These are phyloP conservation scores for Dianthus caryophyllus DNA, from an alignment of 148 eudicot genomes.

Conservation along the genomic window DNA sequence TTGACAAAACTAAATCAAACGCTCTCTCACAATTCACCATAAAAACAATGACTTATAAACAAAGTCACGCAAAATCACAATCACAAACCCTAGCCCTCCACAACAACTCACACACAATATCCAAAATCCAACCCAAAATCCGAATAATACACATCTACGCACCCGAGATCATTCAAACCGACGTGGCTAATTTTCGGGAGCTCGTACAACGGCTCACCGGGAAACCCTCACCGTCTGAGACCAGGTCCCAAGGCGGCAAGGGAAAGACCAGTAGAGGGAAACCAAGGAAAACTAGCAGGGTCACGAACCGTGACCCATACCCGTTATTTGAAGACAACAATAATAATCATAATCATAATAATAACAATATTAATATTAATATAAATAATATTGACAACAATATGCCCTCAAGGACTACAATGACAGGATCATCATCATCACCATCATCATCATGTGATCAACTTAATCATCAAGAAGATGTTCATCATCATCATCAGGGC, in stretches of 20 bases:
- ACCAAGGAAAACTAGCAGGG: constrained; percentile 16
- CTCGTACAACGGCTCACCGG: constrained; percentile 76
- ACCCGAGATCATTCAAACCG: constrained; percentile 72
- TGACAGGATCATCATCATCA: constrained; percentile 25
- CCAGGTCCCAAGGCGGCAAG: neutral
- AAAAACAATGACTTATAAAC: constrained; percentile 25
- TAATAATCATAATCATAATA: no score
- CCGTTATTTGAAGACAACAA: no score
- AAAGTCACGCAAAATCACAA: constrained; percentile 20
- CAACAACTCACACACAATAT: constrained; percentile 43
- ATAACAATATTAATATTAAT: no score
- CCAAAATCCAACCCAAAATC: constrained; percentile 64
- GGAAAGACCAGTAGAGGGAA: constrained; percentile 11
- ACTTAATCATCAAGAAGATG: neutral
- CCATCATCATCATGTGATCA: constrained; percentile 25
- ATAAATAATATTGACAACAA: no score
- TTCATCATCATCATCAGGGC: constrained; percentile 5
- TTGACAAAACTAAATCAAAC: neutral
- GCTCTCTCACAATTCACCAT: neutral
- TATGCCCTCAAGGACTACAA: neutral
- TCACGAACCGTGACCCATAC: neutral
- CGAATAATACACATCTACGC: constrained; percentile 69
- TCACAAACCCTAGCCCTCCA: constrained; percentile 44
- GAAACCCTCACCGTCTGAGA: constrained; percentile 33
- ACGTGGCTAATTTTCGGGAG: constrained; percentile 61